Conservation (phyloP, 2,329 filamentous ascomycete species). For the Colletotrichum truncatum region DNA sequence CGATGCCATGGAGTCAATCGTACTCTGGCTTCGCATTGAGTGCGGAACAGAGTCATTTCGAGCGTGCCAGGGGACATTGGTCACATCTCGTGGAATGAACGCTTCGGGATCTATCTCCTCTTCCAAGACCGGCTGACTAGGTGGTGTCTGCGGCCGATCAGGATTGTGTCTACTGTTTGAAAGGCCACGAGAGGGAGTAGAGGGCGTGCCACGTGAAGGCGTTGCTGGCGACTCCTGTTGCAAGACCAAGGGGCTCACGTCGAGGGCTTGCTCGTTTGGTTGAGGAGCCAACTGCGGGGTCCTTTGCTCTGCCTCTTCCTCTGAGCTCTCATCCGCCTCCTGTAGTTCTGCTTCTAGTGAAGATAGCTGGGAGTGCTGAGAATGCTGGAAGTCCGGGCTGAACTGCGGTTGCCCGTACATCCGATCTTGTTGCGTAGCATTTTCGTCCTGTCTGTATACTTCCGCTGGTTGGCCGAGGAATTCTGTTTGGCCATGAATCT, state of each 20-base stretch:
- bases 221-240: conserved; percentile 26
- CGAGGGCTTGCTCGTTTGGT: conserved; percentile 23
- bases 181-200: conserved; percentile 33
- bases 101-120: conserved; percentile 29
- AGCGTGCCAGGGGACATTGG: conserved; percentile 41
- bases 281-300: conserved; percentile 31
- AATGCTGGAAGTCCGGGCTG: neutral
- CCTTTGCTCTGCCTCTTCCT: conserved; percentile 10
- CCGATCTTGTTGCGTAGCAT: neutral
- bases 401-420: neutral
- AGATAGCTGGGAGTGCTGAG: neutral
- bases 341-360: neutral
- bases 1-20: conserved; percentile 42
- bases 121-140: neutral
- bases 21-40: conserved; percentile 46
- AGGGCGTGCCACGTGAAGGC: conserved; percentile 28
- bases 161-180: conserved; percentile 39
- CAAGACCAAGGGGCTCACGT: conserved; percentile 32
- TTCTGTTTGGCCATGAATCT: neutral
- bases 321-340: neutral
- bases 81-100: conserved; percentile 41
- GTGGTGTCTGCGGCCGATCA: conserved; percentile 33
- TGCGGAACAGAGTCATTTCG: conserved; percentile 42
- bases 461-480: neutral
- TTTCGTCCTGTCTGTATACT: neutral